Base-by-base conservation (phyloP, 495 filamentous ascomycete genomes). In the Rhizodiscina lignyota region DNA sequence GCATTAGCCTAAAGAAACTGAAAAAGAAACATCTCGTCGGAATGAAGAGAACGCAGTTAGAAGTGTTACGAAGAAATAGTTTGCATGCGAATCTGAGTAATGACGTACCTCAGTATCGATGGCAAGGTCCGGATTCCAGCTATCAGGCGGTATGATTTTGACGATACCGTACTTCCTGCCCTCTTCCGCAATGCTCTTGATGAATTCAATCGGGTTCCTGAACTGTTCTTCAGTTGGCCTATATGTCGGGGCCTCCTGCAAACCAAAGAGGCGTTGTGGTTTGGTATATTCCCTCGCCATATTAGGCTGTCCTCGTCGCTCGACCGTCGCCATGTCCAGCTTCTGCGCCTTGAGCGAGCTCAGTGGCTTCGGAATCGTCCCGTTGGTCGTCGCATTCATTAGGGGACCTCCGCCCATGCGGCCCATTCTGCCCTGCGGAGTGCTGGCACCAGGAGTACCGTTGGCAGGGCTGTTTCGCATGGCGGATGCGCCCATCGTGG, bases 71-170 rank as follows among this genome's bases (percentile, higher is more conserved):
- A 5, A 22, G 29, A n/a, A 23, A 32, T 40, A 22, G n/a, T 28
- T 8, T n/a, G 24, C 24, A 28, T 28, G 24, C 5, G 8, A 6
- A n/a, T n/a, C n/a, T n/a, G n/a, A n/a, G n/a, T n/a, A n/a, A n/a
- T n/a, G n/a, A 59, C 74, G 50, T 64, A 94, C 87, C 76, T 94
- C 83, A 13, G 89, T 94, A 58, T 99, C 85, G 49, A 99, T 84
- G 10, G 86, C 86, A 50, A 99, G 96, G 29, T 78, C 64, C 12
- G 89, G 89, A 39, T 91, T 85, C 89, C 89, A 99, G 21, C 66
- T 72, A 36, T 87, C 80, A 8, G 89, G 89, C 10, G 91, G 89
- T 38, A 96, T 79, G 40, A 99, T 79, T 58, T 94, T 87, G 65
- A 82, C 84, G 27, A 96, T 77, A 21, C 89, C 89, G 55, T 81